Evolutionary conservation across 192 early-diverging fungal species (phyloP).

Genomic region (Globomyces pollinis-pini): DNA sequence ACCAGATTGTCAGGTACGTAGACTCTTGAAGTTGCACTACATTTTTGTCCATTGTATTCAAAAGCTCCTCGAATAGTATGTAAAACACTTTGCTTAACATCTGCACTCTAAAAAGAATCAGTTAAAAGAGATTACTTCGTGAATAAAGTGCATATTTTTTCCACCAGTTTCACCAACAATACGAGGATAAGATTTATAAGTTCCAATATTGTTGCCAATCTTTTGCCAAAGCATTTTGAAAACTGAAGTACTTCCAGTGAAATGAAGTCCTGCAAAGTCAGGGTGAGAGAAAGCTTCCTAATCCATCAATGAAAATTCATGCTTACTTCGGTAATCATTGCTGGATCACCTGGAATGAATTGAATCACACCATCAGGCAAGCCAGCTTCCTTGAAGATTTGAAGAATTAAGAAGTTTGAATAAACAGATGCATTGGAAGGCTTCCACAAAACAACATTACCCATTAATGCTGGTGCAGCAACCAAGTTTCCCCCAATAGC

Average conservation of each 20-base stretch:
- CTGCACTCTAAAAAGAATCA: no score
- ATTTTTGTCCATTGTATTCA: constrained; percentile 99
- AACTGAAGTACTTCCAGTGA: constrained; percentile 87
- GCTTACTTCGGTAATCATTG: constrained; percentile 60
- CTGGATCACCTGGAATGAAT: constrained; percentile 88
- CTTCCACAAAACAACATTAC: constrained; percentile 97
- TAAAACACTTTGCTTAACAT: constrained; percentile 68
- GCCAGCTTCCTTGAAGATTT: constrained; percentile 92
- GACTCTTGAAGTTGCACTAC: constrained; percentile 86
- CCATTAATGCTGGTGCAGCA: constrained; percentile 91
- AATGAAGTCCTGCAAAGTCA: constrained; percentile 94
- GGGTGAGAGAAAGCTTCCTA: constrained; percentile 75
- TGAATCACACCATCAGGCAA: constrained; percentile 95
- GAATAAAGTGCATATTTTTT: constrained; percentile 97
- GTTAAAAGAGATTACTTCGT: no score
- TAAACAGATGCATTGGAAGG: constrained; percentile 80
- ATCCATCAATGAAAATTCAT: constrained; percentile 13
- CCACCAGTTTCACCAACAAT: constrained; percentile 97
- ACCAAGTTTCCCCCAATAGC: constrained; percentile 96
- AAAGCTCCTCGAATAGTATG: constrained; percentile 89
- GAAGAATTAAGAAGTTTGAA: constrained; percentile 83
- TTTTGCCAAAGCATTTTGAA: constrained; percentile 91
- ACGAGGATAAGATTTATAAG: constrained; percentile 88
- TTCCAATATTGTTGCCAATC: constrained; percentile 85
- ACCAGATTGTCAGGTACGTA: constrained; percentile 83